Evolutionary conservation across 164 flowering plant genomes (phyloP), one percentile per base, ranked within the genome.

Genomic region (Saururus chinensis): DNA sequence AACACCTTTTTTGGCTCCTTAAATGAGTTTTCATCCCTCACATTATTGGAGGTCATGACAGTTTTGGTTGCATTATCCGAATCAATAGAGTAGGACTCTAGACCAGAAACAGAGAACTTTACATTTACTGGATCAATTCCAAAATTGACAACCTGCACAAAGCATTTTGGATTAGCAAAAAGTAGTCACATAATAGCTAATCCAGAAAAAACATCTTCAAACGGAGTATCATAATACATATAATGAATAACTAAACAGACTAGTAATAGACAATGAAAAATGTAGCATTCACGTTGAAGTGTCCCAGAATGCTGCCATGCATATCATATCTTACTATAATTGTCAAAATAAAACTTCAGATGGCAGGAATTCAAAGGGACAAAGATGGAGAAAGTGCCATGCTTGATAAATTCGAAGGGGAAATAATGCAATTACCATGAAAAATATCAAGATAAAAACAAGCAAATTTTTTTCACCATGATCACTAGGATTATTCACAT

Each of bases 1-100:
- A n/a, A 19, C 76, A 87, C 97, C 95, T 87, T 89, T 0, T 60
- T 70, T 64, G 90, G 96, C 14, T 74, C 62, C 30, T 59, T 21
- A 70, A 92, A 85, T 54, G 97, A 85, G 60, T 93, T 90, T 76
- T 88, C 99, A 70, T 84, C 96, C 95, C 73, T 83, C 68, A 78
- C 53, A 65, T 81, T 79, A 48, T n/a, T 55, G 41, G 95, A 80
- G 16, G 87, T 77, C 54, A 93, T 77, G 17, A 67, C 74, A 12
- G 81, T 83, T 77, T 78, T 81, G 5, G 67, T 78, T 63, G 86
- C 75, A 24, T 82, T 88, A 12, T 70, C 61, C 6, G 68, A 52
- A 51, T 60, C 57, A 25, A 70, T 40, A 19, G 80, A 56, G 60
- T 84, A 76, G 22, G 68, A 60, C n/a, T 70, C 74, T 76, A 84